Base-by-base conservation (phyloP, 2,329 filamentous ascomycete species). In the Talaromyces islandicus region DNA sequence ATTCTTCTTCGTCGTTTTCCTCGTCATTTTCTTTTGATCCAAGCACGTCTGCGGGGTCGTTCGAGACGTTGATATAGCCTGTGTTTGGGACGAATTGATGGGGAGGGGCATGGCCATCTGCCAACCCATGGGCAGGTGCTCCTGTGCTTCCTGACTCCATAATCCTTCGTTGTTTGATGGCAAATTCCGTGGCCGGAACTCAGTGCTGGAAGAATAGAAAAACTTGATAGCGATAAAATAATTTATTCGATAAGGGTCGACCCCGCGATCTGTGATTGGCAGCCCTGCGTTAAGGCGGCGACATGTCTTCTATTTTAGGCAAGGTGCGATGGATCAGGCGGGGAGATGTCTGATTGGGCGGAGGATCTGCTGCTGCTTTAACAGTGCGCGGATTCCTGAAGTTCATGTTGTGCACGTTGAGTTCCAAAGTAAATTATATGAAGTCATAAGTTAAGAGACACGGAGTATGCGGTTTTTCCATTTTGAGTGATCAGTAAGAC, bases 1-100 rank as follows among this genome's bases (percentile, higher is more conserved):
- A 84, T 50, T 86, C 80, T 10, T 87, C 85, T 46, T 82, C 73
- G 64, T 78, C 75, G 62, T 78, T 73, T 62, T 78, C 74, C 52
- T 77, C 71, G 4, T 75, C 76, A 54, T 79, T 75, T 50, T 79
- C 75, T 17, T 79, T 71, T 54, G 67, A 65, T 56, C 68, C 53
- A 32, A 54, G 25, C 25, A 27, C 25, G 25, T 27, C 25, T 58
- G 60, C 60, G 56, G 59, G 59, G 55, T 58, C 30, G 10, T 21
- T 38, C 14, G 54, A 19, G 50, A 9, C 50, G 32, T 58, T 29
- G 32, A 61, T 38, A 24, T 61, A 61, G 30, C 59, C 59, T 35
- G 59, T 58, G 59, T 82, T 81, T 54, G 77, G 78, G 29, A 81
- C 66, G 62, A 80, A 82, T 11, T 71, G 78, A 63, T 82, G 78